phyloP scores from a whole-genome alignment of 2,329 filamentous ascomycete species.

The Boeremia exigua region DNA sequence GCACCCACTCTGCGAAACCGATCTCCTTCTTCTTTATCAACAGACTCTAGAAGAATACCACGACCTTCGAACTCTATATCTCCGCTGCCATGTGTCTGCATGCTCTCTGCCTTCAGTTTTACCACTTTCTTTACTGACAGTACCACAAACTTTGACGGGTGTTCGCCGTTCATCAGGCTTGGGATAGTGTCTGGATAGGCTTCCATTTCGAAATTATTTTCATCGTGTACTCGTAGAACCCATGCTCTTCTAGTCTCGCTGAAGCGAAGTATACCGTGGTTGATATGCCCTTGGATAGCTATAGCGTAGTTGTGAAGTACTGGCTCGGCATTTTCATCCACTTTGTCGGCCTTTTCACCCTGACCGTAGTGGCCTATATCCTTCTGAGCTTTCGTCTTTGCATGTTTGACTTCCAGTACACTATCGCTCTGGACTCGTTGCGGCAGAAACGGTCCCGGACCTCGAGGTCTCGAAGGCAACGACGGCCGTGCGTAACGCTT shows the following conservation, averaged over 20 bases:
- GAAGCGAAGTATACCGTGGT: constrained; percentile 12
- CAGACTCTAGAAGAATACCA: constrained; percentile 24
- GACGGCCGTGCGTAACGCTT: not conserved
- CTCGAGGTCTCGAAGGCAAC: not conserved
- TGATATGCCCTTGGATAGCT: constrained; percentile 25
- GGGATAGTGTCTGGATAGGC: constrained; percentile 26
- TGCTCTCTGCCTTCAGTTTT: not conserved
- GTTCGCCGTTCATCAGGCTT: not conserved
- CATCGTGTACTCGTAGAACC: constrained; percentile 9
- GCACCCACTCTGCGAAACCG: constrained; percentile 26
- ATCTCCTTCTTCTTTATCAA: not conserved
- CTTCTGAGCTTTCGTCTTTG: constrained; percentile 3
- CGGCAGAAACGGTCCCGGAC: constrained; percentile 3
- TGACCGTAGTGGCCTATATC: not conserved
- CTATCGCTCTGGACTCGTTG: constrained; percentile 21
- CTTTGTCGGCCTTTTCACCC: not conserved
- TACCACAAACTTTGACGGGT: constrained; percentile 17
- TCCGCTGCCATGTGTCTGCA: not conserved
- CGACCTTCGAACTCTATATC: constrained; percentile 16
- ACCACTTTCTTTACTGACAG: constrained; percentile 23
- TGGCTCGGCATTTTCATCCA: constrained; percentile 20
- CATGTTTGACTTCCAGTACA: constrained; percentile 10
- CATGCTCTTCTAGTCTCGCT: constrained; percentile 11
- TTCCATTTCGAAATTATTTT: constrained; percentile 11
- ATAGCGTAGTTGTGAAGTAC: constrained; percentile 20